Evolutionary conservation across 139 green algal species (phyloP).

Genomic region (Ettlia oleoabundans): DNA sequence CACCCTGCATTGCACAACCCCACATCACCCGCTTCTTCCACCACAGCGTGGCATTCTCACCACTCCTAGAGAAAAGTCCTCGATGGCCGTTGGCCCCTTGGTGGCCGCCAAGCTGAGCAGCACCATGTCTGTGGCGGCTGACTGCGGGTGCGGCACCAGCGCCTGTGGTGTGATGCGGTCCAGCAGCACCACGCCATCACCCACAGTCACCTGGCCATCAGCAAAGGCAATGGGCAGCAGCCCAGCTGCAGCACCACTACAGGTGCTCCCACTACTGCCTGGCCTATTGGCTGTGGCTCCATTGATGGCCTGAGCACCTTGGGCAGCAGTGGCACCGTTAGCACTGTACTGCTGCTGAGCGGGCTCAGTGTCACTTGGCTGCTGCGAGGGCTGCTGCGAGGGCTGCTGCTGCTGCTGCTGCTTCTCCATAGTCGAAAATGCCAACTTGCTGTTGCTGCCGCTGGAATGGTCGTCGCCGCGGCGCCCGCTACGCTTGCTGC

Average conservation of each 20-base stretch:
- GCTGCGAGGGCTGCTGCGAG: background rate
- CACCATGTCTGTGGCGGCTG: constrained; percentile 24
- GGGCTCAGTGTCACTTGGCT: background rate
- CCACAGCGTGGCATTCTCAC: constrained; percentile 20
- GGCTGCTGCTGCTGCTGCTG: no score
- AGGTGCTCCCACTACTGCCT: background rate
- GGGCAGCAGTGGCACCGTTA: no score
- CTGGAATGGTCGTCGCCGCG: background rate
- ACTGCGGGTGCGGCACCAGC: constrained; percentile 9
- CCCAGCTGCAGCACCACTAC: background rate
- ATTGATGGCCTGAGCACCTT: background rate
- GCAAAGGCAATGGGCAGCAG: constrained; percentile 32
- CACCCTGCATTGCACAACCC: background rate
- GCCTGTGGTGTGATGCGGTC: constrained; percentile 16
- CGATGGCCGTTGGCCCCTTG: constrained; percentile 34
- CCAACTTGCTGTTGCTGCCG: background rate
- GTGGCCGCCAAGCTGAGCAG: constrained; percentile 52
- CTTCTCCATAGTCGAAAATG: background rate
- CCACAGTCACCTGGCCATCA: constrained; percentile 11
- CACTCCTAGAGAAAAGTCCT: constrained; percentile 51
- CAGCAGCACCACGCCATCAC: constrained; percentile 13
- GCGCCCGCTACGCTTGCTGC: background rate
- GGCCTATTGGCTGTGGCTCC: background rate
- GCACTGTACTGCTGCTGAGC: background rate
- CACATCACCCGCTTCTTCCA: no score